These are phyloP conservation scores for Auriculariales sp. DNA, from an alignment of 768 basidiomycete genomes.

Conservation along the genomic window DNA sequence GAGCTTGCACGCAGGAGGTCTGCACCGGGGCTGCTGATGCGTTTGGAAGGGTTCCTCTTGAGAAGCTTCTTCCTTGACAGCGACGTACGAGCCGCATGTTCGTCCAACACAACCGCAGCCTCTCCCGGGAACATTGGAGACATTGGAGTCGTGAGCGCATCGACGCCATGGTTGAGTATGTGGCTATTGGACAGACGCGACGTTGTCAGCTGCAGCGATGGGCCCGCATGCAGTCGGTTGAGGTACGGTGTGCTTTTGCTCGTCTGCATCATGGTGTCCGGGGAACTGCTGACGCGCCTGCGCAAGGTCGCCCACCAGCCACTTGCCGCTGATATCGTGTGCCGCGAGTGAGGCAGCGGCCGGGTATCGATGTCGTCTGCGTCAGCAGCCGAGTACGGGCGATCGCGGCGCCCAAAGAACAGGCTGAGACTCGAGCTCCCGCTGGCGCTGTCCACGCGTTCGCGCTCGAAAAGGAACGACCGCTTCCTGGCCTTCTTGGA, in stretches of 20 bases:
- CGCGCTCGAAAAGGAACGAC: too few species aligned
- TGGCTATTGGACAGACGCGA: too few species aligned
- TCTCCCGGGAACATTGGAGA: not conserved
- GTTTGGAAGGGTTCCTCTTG: too few species aligned
- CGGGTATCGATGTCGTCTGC: not conserved
- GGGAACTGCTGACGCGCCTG: not conserved
- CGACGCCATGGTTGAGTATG: too few species aligned
- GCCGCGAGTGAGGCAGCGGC: too few species aligned
- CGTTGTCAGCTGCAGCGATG: too few species aligned
- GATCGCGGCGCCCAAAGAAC: not conserved
- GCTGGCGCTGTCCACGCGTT: not conserved
- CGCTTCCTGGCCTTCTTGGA: too few species aligned
- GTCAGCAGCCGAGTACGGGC: not conserved
- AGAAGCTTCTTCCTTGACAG: not conserved
- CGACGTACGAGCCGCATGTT: not conserved
- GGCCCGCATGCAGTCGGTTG: not conserved
- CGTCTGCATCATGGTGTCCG: not conserved
- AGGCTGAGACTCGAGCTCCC: not conserved
- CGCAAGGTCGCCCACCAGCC: constrained; percentile 1
- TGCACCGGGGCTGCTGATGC: too few species aligned
- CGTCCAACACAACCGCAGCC: not conserved
- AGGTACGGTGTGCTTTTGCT: not conserved
- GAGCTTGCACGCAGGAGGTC: not conserved
- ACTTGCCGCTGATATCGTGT: not conserved
- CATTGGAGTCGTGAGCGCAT: too few species aligned